Evolutionary conservation across 179 eudicot genomes (phyloP).

Genomic region (Vitellaria paradoxa): DNA sequence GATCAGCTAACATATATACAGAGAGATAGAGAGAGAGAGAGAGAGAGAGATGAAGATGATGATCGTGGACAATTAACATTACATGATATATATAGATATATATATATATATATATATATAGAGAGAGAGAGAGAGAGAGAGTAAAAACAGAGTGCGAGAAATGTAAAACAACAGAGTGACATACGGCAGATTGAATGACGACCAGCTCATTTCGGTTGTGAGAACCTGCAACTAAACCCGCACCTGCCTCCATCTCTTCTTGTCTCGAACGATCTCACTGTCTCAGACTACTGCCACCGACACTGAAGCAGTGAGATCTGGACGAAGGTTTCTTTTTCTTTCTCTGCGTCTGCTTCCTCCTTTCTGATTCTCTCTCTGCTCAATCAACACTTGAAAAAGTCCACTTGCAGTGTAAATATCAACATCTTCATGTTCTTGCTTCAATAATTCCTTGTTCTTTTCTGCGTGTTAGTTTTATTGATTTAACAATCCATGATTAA

Average conservation of each 20-base stretch:
- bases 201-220: conserved; percentile 27
- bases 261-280: not conserved
- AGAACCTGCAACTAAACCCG: conserved; percentile 27
- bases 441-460: not conserved
- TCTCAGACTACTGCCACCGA: not conserved
- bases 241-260: conserved; percentile 20
- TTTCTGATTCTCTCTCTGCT: not conserved
- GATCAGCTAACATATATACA: too few relatives aligned
- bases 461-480: not conserved
- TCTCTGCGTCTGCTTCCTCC: not conserved
- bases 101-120: too few relatives aligned
- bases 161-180: too few relatives aligned
- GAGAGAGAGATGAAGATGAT: too few relatives aligned
- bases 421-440: not conserved
- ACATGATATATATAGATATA: too few relatives aligned
- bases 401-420: not conserved
- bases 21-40: too few relatives aligned
- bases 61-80: too few relatives aligned
- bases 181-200: conserved; percentile 19
- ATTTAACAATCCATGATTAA: not conserved
- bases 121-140: too few relatives aligned
- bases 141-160: not conserved
- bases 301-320: not conserved
- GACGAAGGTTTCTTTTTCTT: not conserved
- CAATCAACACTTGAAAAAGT: not conserved